Base-by-base conservation (phyloP, 1,284 basidiomycete species). In the Cryptococcus neoformans region DNA sequence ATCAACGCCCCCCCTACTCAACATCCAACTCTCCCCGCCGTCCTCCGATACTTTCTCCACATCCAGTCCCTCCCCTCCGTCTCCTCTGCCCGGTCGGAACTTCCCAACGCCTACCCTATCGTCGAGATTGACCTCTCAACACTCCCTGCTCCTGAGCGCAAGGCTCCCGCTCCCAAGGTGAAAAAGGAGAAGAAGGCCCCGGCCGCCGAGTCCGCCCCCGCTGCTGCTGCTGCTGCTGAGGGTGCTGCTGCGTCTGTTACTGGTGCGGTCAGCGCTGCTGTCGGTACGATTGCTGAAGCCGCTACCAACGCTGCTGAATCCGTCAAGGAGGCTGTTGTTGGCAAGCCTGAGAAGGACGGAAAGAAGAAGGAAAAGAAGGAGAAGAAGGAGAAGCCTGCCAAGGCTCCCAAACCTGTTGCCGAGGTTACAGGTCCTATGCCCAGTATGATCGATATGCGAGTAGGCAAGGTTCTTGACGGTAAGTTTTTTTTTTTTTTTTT, bases 1-100 rank as follows among this genome's bases (percentile, higher is more conserved):
- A 51, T 55, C 49, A 60, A 62, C 62, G 64, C 63, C 35, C 59
- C 57, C 62, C 80, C 87, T 0, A 65, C 82, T 21, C 84, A 88
- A 74, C 87, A 89, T 79, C 87, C 87, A 72, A 78, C 85, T 35
- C 83, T 85, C 56, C 90, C 93, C 6, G 83, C 90, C 34, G 77
- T 97, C 49, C 89, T 89, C 47, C 89, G 94, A 53, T 95, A 94
- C 82, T 95, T 96, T 73, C 88, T 93, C 74, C 90, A 95, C 75
- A 84, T 97, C 59, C 93, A 97, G 80, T 82, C 84, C 50, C 81
- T 82, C 21, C 81, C 86, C 4, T 82, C 87, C 6, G 73, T 77
- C 53, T 57, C 68, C 53, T 68, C 73, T 3, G 74, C 77, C 55
- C 70, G 75, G 66, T 60, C 68, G 59, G 57, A 64, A 49, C 62